phyloP scores from a whole-genome alignment of 129 eudicot species.

The Gnaphalium uliginosum region DNA sequence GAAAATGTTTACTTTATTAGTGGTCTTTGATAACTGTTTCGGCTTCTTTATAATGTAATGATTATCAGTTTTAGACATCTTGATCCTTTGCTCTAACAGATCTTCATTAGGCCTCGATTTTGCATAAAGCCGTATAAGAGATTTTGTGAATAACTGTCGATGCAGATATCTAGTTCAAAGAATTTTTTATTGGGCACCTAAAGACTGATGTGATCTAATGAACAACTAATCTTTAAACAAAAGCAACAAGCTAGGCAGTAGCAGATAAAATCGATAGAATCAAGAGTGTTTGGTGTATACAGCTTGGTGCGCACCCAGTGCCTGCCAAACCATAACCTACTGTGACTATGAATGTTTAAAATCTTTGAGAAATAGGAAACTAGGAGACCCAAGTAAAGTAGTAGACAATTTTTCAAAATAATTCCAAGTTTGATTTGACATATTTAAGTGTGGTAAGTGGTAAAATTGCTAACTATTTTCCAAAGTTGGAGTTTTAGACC shows the following conservation, averaged over 20 bases:
- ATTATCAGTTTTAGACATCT: not conserved
- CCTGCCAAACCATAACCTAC: not conserved
- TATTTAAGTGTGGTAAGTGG: not conserved
- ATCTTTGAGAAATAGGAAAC: not conserved
- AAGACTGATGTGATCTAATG: not conserved
- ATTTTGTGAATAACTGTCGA: no score
- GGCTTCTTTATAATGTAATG: no score
- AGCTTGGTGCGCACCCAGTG: not conserved
- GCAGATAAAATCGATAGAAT: no score
- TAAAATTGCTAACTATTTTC: no score
- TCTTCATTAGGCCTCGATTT: no score
- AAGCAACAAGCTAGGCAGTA: not conserved
- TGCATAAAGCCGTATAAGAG: not conserved
- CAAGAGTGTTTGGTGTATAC: not conserved
- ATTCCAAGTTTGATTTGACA: not conserved
- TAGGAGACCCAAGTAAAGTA: not conserved
- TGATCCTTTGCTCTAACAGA: not conserved
- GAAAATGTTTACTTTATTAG: not conserved
- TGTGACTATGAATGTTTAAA: not conserved
- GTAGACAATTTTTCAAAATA: not conserved
- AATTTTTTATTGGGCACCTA: not conserved
- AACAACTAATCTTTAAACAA: not conserved
- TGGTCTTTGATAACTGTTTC: not conserved
- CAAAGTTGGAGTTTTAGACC: not conserved
- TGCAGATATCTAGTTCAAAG: not conserved